Conservation (phyloP, 1,284 basidiomycete species). For the Sporisorium graminicola region DNA sequence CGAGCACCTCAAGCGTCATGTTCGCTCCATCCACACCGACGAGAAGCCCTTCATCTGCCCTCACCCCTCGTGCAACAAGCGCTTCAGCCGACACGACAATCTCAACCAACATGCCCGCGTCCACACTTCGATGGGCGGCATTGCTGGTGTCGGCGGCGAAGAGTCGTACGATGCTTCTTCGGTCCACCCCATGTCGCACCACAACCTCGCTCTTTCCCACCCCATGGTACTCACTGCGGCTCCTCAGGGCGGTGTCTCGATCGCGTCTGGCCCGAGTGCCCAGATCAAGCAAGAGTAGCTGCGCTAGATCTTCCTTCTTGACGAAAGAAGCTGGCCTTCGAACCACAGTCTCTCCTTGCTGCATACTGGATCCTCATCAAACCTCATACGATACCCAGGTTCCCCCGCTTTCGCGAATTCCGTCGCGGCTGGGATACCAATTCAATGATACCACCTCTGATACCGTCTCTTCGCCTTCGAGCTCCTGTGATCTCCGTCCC, state of each 20-base stretch:
- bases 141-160: conserved; percentile 13
- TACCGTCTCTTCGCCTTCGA: conserved; percentile 21
- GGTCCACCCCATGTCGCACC: conserved; percentile 41
- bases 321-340: conserved; percentile 9
- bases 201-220: conserved; percentile 26
- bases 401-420: neutral
- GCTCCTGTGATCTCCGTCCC: neutral
- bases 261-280: conserved; percentile 37
- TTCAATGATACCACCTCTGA: conserved; percentile 45
- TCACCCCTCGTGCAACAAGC: conserved; percentile 60
- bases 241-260: conserved; percentile 34
- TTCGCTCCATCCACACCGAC: conserved; percentile 66
- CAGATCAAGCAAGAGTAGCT: conserved; percentile 43
- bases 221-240: conserved; percentile 45
- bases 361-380: conserved; percentile 28
- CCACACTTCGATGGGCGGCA: conserved; percentile 49
- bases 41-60: conserved; percentile 66
- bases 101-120: conserved; percentile 67
- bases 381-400: conserved; percentile 43
- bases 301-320: conserved; percentile 1
- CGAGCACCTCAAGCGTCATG: conserved; percentile 66
- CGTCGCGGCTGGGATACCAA: conserved; percentile 22
- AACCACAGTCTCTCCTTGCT: conserved; percentile 31
- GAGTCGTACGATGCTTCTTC: conserved; percentile 35
- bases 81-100: conserved; percentile 65